phyloP scores from a whole-genome alignment of 2,329 filamentous ascomycete genomes.

The Ustulina deusta region DNA sequence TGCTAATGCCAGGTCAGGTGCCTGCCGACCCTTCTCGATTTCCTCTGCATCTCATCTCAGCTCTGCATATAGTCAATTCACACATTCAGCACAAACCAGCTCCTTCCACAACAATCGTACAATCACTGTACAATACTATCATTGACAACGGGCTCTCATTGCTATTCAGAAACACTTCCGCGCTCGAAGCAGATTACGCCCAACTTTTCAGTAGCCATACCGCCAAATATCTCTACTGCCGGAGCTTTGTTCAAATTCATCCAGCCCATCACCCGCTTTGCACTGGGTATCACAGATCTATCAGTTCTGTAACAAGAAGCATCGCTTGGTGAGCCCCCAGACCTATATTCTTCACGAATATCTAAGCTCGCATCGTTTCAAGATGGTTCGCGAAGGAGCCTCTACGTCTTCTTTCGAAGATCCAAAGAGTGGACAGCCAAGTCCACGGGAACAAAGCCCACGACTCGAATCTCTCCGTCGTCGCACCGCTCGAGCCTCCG shows the following conservation, averaged over 20 bases:
- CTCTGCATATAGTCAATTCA: no score
- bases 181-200: not conserved
- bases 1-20: not conserved
- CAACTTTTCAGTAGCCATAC: not conserved
- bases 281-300: not conserved
- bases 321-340: not conserved
- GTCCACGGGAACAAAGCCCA: not conserved
- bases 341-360: not conserved
- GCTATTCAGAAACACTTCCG: not conserved
- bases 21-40: not conserved
- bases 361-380: no score
- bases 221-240: not conserved
- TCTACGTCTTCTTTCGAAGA: not conserved
- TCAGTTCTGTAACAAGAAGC: not conserved
- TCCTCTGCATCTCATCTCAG: no score
- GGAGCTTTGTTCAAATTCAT: not conserved
- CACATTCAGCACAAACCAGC: no score
- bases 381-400: not conserved
- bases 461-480: not conserved
- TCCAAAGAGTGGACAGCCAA: not conserved
- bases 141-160: not conserved
- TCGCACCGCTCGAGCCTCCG: not conserved
- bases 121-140: not conserved
- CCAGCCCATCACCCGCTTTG: no score
- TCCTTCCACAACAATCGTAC: not conserved